phyloP scores from a whole-genome alignment of 2,329 filamentous ascomycete species.

The Curvularia eragrostidis region DNA sequence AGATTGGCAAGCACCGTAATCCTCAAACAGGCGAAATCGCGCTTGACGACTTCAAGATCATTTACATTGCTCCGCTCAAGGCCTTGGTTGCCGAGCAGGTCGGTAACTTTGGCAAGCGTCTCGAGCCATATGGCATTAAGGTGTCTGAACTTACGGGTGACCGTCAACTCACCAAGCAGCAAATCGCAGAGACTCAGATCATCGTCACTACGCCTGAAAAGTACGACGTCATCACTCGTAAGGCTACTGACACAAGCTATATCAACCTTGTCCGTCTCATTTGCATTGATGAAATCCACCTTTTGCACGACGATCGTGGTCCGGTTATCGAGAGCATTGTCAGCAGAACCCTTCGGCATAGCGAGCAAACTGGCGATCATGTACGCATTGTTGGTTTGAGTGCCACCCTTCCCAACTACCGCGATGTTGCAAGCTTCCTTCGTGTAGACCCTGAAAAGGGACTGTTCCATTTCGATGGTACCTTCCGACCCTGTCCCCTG shows the following conservation, averaged over 20 bases:
- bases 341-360: constrained; percentile 87
- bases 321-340: constrained; percentile 98
- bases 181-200: constrained; percentile 96
- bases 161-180: constrained; percentile 96
- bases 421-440: constrained; percentile 93
- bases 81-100: constrained; percentile 97
- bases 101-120: constrained; percentile 90
- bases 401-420: constrained; percentile 94
- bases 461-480: constrained; percentile 95
- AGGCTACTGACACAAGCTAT: constrained; percentile 95
- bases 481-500: constrained; percentile 89
- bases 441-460: constrained; percentile 85
- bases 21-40: constrained; percentile 90
- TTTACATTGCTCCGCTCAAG: constrained; percentile 96
- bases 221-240: constrained; percentile 98
- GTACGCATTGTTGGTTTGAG: constrained; percentile 92
- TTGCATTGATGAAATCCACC: constrained; percentile 97
- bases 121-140: constrained; percentile 88
- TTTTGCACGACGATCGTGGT: constrained; percentile 95
- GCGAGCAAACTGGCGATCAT: constrained; percentile 91
- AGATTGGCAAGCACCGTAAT: constrained; percentile 94
- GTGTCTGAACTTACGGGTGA: constrained; percentile 98
- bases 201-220: constrained; percentile 99
- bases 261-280: constrained; percentile 95
- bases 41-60: constrained; percentile 96